A percentile compares a stretch with the other conserved stretches of the same genome.
phyloP scores from a whole-genome alignment of 805 yeast species.

The Candida vaughaniae region DNA sequence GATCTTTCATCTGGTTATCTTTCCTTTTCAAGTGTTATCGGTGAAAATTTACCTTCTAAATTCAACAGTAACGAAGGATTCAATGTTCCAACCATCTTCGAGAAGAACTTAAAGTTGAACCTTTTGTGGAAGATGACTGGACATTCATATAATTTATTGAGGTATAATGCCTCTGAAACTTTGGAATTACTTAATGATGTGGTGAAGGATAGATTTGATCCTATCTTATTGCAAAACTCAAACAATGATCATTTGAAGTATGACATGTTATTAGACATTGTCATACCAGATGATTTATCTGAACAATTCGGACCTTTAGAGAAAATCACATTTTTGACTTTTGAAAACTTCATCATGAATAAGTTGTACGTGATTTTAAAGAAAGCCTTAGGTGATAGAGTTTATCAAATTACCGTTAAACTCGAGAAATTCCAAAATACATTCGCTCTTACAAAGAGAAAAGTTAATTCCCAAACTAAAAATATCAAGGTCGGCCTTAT shows the following conservation, averaged over 20 bases:
- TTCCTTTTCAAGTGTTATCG: constrained; percentile 59
- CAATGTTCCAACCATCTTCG: constrained; percentile 72
- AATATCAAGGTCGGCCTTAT: constrained; percentile 58
- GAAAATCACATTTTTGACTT: constrained; percentile 67
- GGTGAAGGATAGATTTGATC: constrained; percentile 78
- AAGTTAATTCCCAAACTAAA: constrained; percentile 36
- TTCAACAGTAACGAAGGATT: constrained; percentile 57
- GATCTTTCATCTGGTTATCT: constrained; percentile 69
- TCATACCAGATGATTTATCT: constrained; percentile 39
- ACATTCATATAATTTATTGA: constrained; percentile 61
- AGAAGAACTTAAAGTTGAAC: constrained; percentile 73
- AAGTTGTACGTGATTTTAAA: constrained; percentile 58
- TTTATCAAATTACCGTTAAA: constrained; percentile 34
- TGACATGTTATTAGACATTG: constrained; percentile 61
- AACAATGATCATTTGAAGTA: constrained; percentile 55
- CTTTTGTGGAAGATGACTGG: constrained; percentile 77
- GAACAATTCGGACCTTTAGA: constrained; percentile 65
- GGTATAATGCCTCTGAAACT: constrained; percentile 68
- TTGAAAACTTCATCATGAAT: constrained; percentile 63
- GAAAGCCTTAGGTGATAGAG: constrained; percentile 57
- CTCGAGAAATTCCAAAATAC: constrained; percentile 19
- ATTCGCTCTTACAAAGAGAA: constrained; percentile 53
- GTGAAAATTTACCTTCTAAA: constrained; percentile 41
- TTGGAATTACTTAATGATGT: constrained; percentile 70
- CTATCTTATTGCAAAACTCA: constrained; percentile 66